These are phyloP conservation scores for Rhizopogon hawkerae DNA, from an alignment of 1,284 basidiomycete species.

Conservation along the genomic window DNA sequence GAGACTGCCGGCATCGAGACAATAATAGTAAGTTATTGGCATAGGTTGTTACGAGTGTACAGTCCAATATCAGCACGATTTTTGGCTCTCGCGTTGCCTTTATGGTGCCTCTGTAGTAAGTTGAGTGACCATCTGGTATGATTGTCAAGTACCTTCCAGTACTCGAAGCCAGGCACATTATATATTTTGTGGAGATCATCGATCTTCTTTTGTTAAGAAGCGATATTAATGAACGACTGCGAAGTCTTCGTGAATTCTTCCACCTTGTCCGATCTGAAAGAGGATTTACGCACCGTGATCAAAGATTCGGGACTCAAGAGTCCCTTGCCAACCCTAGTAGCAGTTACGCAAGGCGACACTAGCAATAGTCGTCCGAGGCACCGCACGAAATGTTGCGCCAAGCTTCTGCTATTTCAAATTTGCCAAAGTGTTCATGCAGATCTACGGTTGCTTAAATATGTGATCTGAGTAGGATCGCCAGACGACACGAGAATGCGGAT, in stretches of 20 bases:
- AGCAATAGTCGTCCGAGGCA: neutral
- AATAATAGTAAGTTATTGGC: neutral
- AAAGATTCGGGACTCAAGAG: neutral
- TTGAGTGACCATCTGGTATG: neutral
- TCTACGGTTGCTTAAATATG: neutral
- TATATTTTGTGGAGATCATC: neutral
- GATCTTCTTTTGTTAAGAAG: neutral
- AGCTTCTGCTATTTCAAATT: neutral
- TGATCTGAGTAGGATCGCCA: constrained; percentile 1
- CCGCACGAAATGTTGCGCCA: neutral
- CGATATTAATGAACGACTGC: constrained; percentile 1
- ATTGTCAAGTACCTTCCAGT: neutral
- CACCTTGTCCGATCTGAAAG: neutral
- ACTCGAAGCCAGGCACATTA: neutral
- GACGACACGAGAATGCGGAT: neutral
- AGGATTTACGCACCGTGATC: neutral
- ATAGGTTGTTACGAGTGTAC: neutral
- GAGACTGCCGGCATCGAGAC: neutral
- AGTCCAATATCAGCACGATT: neutral
- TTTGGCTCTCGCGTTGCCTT: neutral
- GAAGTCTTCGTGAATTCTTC: neutral
- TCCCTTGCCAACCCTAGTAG: neutral
- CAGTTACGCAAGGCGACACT: neutral
- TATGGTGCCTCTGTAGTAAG: neutral
- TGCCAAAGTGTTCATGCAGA: neutral